Conservation (phyloP, 139 green algal species). For the Chlamydomonas sp. region DNA sequence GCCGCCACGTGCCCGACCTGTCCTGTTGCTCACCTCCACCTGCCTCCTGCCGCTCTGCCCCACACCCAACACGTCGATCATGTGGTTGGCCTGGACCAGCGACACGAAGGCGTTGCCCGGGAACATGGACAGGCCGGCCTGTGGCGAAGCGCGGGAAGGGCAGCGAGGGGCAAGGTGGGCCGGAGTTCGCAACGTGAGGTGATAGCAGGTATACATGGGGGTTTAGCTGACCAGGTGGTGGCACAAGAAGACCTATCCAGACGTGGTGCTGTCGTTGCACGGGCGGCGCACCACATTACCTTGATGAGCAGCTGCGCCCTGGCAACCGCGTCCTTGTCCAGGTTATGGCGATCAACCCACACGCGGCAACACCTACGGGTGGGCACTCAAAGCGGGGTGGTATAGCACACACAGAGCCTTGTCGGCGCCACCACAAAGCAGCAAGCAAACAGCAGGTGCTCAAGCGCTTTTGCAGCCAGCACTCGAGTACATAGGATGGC, state of each 20-base stretch:
- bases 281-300: not conserved
- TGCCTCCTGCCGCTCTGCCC: conserved; percentile 18
- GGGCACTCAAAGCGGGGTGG: no score
- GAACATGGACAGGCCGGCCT: not conserved
- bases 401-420: no score
- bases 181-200: not conserved
- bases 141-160: not conserved
- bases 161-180: not conserved
- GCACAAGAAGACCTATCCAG: not conserved
- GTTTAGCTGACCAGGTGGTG: not conserved
- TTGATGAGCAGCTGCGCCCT: conserved; percentile 13
- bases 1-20: no score
- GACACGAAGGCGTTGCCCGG: conserved; percentile 4
- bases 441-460: no score
- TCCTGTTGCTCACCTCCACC: conserved; percentile 6
- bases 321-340: conserved; percentile 7
- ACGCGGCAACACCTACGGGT: not conserved
- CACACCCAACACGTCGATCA: conserved; percentile 27
- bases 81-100: conserved; percentile 20
- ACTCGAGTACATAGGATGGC: no score
- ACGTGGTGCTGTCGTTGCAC: not conserved
- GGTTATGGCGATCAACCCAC: not conserved
- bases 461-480: no score
- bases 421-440: no score
- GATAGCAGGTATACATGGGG: no score